A percentile compares a stretch with the other conserved stretches of the same genome.
Conservation (phyloP, 1,284 basidiomycete genomes). For the Leccinum fallax region DNA sequence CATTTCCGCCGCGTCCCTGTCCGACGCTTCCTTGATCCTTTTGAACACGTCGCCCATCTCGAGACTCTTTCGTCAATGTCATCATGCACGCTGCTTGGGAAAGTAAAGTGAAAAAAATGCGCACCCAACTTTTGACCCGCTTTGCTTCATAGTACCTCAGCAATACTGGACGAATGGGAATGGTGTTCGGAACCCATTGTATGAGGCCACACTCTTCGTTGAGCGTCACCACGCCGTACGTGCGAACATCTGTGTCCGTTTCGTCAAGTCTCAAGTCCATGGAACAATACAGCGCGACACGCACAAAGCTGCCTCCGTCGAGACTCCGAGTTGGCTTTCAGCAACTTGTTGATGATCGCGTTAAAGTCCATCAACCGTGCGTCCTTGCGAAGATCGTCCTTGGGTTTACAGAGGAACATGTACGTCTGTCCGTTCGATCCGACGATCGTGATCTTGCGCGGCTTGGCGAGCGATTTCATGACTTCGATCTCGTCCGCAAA, state of each 20-base stretch:
- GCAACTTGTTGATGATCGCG: conserved; percentile 95
- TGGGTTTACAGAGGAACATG: conserved; percentile 96
- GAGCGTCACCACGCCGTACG: conserved; percentile 94
- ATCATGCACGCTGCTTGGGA: background rate
- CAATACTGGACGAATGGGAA: conserved; percentile 83
- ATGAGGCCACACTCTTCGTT: conserved; percentile 98
- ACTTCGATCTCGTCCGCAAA: conserved; percentile 86
- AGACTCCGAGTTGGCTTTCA: conserved; percentile 93
- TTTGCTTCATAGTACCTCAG: conserved; percentile 71
- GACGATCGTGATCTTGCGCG: conserved; percentile 87
- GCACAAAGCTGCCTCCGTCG: conserved; percentile 85
- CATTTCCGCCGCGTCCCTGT: conserved; percentile 51
- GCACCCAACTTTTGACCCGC: conserved; percentile 65
- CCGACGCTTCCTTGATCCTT: conserved; percentile 43
- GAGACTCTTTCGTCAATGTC: conserved; percentile 14
- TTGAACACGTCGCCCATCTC: conserved; percentile 61
- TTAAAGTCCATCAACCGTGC: conserved; percentile 99
- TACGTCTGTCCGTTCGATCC: conserved; percentile 87
- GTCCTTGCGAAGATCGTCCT: conserved; percentile 97
- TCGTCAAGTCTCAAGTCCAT: background rate
- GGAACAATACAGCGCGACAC: conserved; percentile 32
- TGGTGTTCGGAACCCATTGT: conserved; percentile 98
- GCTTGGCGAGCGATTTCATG: conserved; percentile 93
- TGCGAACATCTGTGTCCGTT: conserved; percentile 77
- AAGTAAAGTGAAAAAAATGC: conserved; percentile 18